Evolutionary conservation across 1,139 yeast species (phyloP), one percentile per base, ranked within the genome.

Genomic region (Scheffersomyces quercinus): DNA sequence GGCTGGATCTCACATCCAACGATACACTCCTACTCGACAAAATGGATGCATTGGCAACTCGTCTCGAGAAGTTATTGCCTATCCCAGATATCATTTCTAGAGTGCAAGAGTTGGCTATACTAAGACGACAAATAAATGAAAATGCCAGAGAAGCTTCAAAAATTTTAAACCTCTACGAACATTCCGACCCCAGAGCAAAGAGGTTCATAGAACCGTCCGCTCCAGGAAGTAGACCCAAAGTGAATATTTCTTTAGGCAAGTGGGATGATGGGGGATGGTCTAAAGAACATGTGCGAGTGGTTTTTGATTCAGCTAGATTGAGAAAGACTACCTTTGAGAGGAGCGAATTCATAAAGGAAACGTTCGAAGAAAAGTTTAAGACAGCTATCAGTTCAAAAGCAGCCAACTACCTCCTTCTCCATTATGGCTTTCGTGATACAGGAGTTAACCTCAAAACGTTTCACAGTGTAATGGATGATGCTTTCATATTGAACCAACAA

Each of bases 81-180:
- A 43, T 64, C 5, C 53, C 59, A 2, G 57, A 57, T 11, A 48
- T 68, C 20, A 46, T 55, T 13, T 48, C 53, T 5, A 53, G 43
- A 26, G 54, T 54, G n/a, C 64, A 60, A 2, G 54, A 47, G 13
- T 49, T 68, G 35, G 58, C 65, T 6, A 61, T 63, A 13, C 47
- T 64, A 11, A 55, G 73, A 40, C 55, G 70, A 13, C 62, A 63
- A 36, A 51, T 64, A 26, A 51, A 48, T 36, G 70, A 67, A 37
- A 67, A 60, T 47, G 70, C 72, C 5, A 47, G 50, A 16, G 70
- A 65, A 45, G 72, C 66, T 1, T 70, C 68, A 3, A 59, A 56
- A 41, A 48, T 68, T 5, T 41, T 42, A 24, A 15, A 39, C 15
- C 41, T 43, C 14, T 32, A 36, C 16, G 54, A 5, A 24, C 44